Base-by-base conservation (phyloP, 257 asterid species). In the Solanum commersonii region DNA sequence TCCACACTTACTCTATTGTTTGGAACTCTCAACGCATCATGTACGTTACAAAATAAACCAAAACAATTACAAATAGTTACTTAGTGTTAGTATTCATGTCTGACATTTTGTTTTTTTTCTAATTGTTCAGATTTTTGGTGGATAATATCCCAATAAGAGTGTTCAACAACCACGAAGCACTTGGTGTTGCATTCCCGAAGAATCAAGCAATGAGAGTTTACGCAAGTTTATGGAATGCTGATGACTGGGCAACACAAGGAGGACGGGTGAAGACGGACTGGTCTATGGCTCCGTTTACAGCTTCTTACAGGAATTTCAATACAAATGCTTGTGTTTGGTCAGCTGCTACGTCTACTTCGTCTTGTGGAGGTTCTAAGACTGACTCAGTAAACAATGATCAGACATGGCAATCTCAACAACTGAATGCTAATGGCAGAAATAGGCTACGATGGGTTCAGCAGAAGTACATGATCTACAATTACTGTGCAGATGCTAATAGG, bases 121-220 rank as follows among this genome's bases (percentile, higher is more conserved):
- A 38, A 38, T 2, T 38, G 44, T 86, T 1, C 92, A 93, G 95
- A 59, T 93, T 93, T 85, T 27, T 91, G 88, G 93, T 92, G 42
- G 93, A 92, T 68, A 91, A 92, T 42, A 92, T 86, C 46, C 95
- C 95, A 0, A 89, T 93, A 59, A 92, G 95, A 88, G 93, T 92
- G 12, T 92, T 76, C 90, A 83, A 79, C 89, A 93, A 92, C 67
- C n/a, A 92, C 31, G 91, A 89, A 88, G 89, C 91, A 5, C 81
- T 82, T 13, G 92, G 93, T 4, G 86, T 90, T 27, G 84, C 94
- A 16, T 92, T 84, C 71, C 93, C 93, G 0, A 90, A 72, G 74
- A 89, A 37, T 31, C 93, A 92, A 44, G 60, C 90, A 9, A 88
- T 91, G 92, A 87, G 86, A 78, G 89, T 90, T 1, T 88, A 87